Evolutionary conservation across 2,329 filamentous ascomycete genomes (phyloP).

Genomic region (Scedosporium minutisporum): DNA sequence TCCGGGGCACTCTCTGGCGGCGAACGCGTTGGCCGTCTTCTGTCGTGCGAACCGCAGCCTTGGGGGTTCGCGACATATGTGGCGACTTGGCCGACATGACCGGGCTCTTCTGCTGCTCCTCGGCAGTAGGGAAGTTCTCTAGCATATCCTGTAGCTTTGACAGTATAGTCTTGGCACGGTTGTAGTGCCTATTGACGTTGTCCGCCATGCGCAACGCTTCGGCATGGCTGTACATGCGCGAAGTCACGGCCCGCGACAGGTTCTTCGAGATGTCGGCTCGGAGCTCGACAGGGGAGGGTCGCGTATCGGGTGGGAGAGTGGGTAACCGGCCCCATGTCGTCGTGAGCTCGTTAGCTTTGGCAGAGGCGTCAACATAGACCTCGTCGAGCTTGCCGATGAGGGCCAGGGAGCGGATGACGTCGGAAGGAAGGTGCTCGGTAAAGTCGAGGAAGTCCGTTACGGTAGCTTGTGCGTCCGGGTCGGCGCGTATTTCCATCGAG

Average conservation of each 20-base stretch:
- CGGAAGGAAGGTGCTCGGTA: slow-evolving; percentile 59
- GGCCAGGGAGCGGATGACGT: slow-evolving; percentile 55
- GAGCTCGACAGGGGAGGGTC: slow-evolving; percentile 38
- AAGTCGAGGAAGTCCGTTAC: slow-evolving; percentile 62
- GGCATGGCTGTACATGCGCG: slow-evolving; percentile 48
- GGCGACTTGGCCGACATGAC: slow-evolving; percentile 42
- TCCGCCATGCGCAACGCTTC: slow-evolving; percentile 56
- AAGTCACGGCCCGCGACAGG: slow-evolving; percentile 42
- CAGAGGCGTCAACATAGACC: slow-evolving; percentile 45
- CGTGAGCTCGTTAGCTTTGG: slow-evolving; percentile 45
- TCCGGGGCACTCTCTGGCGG: slow-evolving; percentile 41
- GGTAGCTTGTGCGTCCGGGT: slow-evolving; percentile 60
- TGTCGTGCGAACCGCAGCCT: slow-evolving; percentile 34
- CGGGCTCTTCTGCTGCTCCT: slow-evolving; percentile 43
- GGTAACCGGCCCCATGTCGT: slow-evolving; percentile 48
- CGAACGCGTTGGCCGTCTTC: slow-evolving; percentile 36
- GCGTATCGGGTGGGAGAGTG: slow-evolving; percentile 33
- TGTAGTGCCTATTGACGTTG: slow-evolving; percentile 53
- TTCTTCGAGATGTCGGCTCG: slow-evolving; percentile 52
- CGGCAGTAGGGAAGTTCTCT: slow-evolving; percentile 46
- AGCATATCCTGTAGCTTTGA: slow-evolving; percentile 50
- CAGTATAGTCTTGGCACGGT: slow-evolving; percentile 48
- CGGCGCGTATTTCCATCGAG: slow-evolving; percentile 42
- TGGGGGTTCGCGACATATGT: slow-evolving; percentile 37
- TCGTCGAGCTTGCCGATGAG: slow-evolving; percentile 56